Base-by-base conservation (phyloP, 2,329 filamentous ascomycete species). In the Ophiostoma quercus region DNA sequence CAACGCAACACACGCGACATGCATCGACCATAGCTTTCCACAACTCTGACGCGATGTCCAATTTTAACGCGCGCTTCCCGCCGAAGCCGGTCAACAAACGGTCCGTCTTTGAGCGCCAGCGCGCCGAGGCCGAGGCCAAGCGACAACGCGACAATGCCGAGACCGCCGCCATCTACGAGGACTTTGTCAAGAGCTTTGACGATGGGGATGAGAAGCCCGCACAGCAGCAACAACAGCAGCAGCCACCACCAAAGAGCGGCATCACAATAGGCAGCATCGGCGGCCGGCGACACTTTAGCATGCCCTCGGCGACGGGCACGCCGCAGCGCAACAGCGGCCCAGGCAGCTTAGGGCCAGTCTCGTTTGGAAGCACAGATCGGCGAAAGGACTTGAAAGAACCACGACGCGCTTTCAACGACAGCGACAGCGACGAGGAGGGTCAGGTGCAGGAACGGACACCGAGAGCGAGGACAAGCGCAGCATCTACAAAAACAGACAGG, bases 121-220 rank as follows among this genome's bases (percentile, higher is more conserved):
- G 91, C 78, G 92, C 92, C 71, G 92, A 96, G 78, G 92, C 91
- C 70, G 92, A 96, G 82, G 92, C 92, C 32, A 97, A 97, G 81
- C 89, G 91, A 71, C 85, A 87, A 74, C 87, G 92, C 74, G 94
- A 96, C 79, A 90, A 90, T 76, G 92, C 90, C 74, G 94, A 97
- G 80, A 96, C 92, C 7, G 92, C 91, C 29, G 92, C 92, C 32
- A 92, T 93, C 0, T 91, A 94, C 78, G 88, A 92, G 74, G 92
- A 94, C 74, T 97, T 97, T 74, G 87, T 95, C 70, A 94, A 94
- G 79, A 92, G 85, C 69, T 91, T 92, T 75, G 88, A 88, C 67
- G 82, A 85, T 72, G 87, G 89, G 51, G 85, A 85, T 63, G 78
- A 82, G 25, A 29, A 29, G 25, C 25, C 25, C 1, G 25, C 25